Conservation (phyloP, 305 asterid species). For the Solanum hybrid region DNA sequence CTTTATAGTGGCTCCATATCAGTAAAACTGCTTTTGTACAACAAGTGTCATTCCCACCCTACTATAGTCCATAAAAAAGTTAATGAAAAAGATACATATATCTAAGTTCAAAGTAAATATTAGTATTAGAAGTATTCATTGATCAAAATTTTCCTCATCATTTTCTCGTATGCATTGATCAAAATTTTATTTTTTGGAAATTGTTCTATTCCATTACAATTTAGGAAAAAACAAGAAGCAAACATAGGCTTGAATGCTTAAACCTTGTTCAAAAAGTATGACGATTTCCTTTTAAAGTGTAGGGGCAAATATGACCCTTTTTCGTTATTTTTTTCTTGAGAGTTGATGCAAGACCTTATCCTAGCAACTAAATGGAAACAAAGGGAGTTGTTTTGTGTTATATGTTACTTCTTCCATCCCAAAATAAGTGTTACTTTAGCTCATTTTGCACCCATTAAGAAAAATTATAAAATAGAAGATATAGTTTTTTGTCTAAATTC, state of each 20-base stretch:
- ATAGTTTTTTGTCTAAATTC: neutral
- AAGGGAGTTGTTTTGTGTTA: neutral
- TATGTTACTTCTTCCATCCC: neutral
- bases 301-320: neutral
- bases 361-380: neutral
- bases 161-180: neutral
- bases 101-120: neutral
- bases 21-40: neutral
- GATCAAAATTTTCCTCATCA: neutral
- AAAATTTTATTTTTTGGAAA: neutral
- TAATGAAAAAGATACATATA: neutral
- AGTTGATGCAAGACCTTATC: neutral
- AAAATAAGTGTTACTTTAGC: neutral
- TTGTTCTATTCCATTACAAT: neutral
- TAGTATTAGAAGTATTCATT: neutral
- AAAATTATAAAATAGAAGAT: neutral
- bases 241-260: neutral
- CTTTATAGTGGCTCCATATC: no score
- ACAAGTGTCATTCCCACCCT: neutral
- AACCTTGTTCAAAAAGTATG: neutral
- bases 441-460: neutral
- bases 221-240: neutral
- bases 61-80: neutral
- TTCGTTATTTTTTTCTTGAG: neutral
- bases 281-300: neutral